Evolutionary conservation across 371 early-diverging fungal species (phyloP).

Genomic region (Mortierella sp.): DNA sequence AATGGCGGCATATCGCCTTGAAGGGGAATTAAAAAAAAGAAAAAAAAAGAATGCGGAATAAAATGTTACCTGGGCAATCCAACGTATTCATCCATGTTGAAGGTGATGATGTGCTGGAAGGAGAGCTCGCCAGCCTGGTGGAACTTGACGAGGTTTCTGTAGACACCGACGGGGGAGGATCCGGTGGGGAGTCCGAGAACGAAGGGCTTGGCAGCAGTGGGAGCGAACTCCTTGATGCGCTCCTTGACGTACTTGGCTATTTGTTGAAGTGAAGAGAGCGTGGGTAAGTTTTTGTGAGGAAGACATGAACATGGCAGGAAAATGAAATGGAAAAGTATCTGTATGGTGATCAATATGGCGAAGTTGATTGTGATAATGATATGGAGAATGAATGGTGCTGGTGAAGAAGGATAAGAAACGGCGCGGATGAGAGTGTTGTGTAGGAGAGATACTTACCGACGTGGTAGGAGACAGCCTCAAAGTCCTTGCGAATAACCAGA

Average conservation of each 20-base stretch:
- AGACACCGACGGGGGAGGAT: conserved; percentile 86
- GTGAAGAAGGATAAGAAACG: neutral
- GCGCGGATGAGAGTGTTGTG: neutral
- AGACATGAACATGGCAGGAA: neutral
- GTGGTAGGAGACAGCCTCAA: conserved; percentile 75
- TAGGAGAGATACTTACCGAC: conserved; percentile 62
- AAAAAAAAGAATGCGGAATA: conserved; percentile 17
- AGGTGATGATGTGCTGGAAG: conserved; percentile 75
- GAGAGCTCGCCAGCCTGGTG: conserved; percentile 71
- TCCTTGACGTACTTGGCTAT: conserved; percentile 86
- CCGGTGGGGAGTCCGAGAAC: conserved; percentile 93
- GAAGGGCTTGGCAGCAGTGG: conserved; percentile 83
- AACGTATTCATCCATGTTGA: conserved; percentile 86
- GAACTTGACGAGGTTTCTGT: conserved; percentile 74
- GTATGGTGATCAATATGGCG: neutral
- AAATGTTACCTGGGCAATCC: conserved; percentile 63
- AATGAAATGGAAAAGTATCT: neutral
- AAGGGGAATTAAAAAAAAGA: too few species aligned
- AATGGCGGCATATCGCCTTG: neutral
- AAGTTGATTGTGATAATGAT: neutral
- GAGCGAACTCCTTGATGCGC: conserved; percentile 85
- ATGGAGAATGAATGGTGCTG: conserved; percentile 65
- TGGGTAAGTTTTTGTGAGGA: neutral
- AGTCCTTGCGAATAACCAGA: conserved; percentile 78
- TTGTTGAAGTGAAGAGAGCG: neutral